These are phyloP conservation scores for Infundibulicybe gibba DNA, from an alignment of 768 basidiomycete species.

Conservation along the genomic window DNA sequence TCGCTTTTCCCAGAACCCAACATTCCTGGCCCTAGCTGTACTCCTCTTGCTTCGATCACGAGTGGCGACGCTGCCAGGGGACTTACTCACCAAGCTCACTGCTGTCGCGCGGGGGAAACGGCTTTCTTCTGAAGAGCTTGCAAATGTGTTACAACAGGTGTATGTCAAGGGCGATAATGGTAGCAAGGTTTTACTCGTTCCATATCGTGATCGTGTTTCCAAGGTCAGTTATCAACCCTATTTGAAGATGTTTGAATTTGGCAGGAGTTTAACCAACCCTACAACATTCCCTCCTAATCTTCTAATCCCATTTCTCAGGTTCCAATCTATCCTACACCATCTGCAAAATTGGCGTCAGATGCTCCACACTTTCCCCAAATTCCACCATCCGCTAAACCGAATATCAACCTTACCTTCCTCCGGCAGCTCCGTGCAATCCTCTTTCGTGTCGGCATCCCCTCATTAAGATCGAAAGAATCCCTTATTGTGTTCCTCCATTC, in stretches of 20 bases:
- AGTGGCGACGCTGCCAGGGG: conserved; percentile 29
- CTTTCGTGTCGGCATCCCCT: conserved; percentile 66
- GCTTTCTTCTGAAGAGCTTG: conserved; percentile 36
- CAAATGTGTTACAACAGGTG: conserved; percentile 52
- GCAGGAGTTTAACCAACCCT: neutral
- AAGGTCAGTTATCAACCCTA: conserved; percentile 40
- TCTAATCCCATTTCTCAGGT: conserved; percentile 23
- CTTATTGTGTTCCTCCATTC: conserved; percentile 76
- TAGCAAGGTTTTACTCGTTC: conserved; percentile 61
- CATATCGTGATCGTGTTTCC: conserved; percentile 57
- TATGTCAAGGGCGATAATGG: conserved; percentile 60
- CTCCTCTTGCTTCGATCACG: conserved; percentile 51
- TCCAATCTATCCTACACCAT: conserved; percentile 43
- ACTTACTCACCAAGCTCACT: conserved; percentile 22
- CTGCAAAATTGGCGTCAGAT: conserved; percentile 46
- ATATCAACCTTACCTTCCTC: conserved; percentile 66
- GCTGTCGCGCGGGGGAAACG: conserved; percentile 20
- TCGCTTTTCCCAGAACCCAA: conserved; percentile 16
- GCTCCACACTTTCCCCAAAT: conserved; percentile 61
- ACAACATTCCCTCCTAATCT: neutral
- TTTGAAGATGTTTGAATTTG: neutral
- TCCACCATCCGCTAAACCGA: conserved; percentile 47
- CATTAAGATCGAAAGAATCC: conserved; percentile 62
- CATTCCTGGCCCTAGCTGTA: conserved; percentile 40
- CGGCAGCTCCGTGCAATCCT: conserved; percentile 73